phyloP scores from a whole-genome alignment of 176 grass and related monocot genomes.

The Musa acuminata region DNA sequence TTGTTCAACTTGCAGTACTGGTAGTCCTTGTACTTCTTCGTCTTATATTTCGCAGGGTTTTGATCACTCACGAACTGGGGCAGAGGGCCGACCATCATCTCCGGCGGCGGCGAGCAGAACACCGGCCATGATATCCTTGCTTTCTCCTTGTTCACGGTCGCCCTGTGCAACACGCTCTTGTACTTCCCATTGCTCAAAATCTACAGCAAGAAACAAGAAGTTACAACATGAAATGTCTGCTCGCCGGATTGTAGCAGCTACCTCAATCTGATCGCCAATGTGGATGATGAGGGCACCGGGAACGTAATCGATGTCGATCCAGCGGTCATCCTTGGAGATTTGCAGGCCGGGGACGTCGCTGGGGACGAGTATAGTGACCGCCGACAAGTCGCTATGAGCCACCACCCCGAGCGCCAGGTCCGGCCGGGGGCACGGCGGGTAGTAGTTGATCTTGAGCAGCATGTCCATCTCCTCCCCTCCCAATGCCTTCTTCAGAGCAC shows the following conservation, averaged over 20 bases:
- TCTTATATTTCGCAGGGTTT: conserved; percentile 50
- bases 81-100: conserved; percentile 48
- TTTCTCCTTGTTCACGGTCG: conserved; percentile 52
- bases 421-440: conserved; percentile 27
- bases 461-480: conserved; percentile 29
- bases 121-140: conserved; percentile 74
- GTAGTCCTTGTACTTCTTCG: conserved; percentile 73
- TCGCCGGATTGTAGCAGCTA: not conserved
- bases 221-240: conserved; percentile 22
- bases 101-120: conserved; percentile 44
- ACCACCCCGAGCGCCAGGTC: conserved; percentile 24
- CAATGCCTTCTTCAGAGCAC: conserved; percentile 32
- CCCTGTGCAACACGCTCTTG: conserved; percentile 64
- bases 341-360: conserved; percentile 30
- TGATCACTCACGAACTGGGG: conserved; percentile 35
- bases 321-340: conserved; percentile 18
- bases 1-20: conserved; percentile 82
- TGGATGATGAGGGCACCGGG: conserved; percentile 25
- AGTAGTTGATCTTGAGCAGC: conserved; percentile 27
- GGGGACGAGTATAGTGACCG: conserved; percentile 15
- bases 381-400: conserved; percentile 25
- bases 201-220: conserved; percentile 6
- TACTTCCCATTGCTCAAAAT: conserved; percentile 82
- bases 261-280: conserved; percentile 27
- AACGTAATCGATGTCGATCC: conserved; percentile 20